phyloP scores from a whole-genome alignment of 768 basidiomycete genomes.

The Amanita rubescens region DNA sequence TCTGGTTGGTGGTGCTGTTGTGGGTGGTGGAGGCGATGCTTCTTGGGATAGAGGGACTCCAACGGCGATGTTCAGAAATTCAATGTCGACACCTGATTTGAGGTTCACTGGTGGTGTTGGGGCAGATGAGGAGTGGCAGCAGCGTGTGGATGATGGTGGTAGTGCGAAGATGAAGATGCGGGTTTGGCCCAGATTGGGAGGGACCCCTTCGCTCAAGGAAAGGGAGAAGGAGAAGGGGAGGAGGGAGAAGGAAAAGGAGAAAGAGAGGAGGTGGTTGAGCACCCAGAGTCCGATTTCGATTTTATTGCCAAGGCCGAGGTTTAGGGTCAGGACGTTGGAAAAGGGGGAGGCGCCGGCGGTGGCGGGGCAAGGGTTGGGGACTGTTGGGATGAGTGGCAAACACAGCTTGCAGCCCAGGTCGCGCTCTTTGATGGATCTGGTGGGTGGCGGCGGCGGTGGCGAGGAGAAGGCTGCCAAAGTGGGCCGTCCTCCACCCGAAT shows the following conservation, averaged over 20 bases:
- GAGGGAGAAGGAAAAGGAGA: slow-evolving; percentile 8
- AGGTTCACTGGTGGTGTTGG: slow-evolving; percentile 12
- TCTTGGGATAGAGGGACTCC: too few relatives aligned
- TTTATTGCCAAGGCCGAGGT: slow-evolving; percentile 67
- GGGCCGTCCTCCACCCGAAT: neutral
- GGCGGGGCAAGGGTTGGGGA: neutral
- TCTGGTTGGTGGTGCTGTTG: too few relatives aligned
- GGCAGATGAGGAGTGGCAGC: too few relatives aligned
- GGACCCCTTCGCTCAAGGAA: neutral
- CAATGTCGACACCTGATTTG: slow-evolving; percentile 63
- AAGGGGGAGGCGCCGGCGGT: slow-evolving; percentile 16
- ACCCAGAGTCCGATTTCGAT: slow-evolving; percentile 69
- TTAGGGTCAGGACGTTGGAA: slow-evolving; percentile 35
- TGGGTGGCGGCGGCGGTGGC: neutral
- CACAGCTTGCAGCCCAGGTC: slow-evolving; percentile 22
- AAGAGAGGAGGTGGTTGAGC: slow-evolving; percentile 59
- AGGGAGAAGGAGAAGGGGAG: neutral
- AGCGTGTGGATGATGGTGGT: too few relatives aligned
- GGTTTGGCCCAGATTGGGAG: too few relatives aligned
- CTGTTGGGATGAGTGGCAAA: slow-evolving; percentile 2
- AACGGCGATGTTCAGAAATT: slow-evolving; percentile 34
- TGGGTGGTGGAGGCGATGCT: too few relatives aligned
- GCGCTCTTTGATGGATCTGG: slow-evolving; percentile 31
- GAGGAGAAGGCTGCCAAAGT: neutral
- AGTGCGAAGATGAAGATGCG: too few relatives aligned